Evolutionary conservation across 192 early-diverging fungal genomes (phyloP), one percentile per base, ranked within the genome.

Genomic region (Coemansia reversa): DNA sequence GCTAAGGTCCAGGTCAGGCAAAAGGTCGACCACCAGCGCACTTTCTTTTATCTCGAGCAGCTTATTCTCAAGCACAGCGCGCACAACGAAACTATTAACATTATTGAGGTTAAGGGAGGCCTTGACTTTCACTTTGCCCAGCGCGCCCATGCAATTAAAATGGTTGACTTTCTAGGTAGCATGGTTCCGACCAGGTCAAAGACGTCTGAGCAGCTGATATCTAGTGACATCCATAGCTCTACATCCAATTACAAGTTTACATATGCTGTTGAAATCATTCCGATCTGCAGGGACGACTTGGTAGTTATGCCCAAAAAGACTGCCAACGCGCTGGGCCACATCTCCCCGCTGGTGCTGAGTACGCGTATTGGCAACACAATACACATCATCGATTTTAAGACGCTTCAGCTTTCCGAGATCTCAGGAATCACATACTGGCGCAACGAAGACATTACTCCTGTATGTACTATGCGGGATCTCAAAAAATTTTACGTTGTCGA

Each of bases 11-110:
- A 99, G 85, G 89, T 99, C 25, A 90, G 97, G 69, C 97, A 99
- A 84, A 98, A 98, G 84, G 94, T 95, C 24, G 85, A 89, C 48
- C 97, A 99, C 85, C 97, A 99, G 86, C 86, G 95, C 62, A 99
- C 97, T 8, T 99, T 99, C 84, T 88, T 97, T 62, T 97, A 93
- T 78, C 86, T 99, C 8, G 97, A 99, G 75, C 97, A 99, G 81
- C 83, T 99, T 63, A 98, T 99, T 62, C 88, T 99, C 57, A 97
- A 96, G 85, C 94, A 99, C 84, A 92, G 91, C 57, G 95, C 94
- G 3, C 93, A 96, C 85, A 90, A 90, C 63, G 95, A 99, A 69
- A 98, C 97, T 7, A 94, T 91, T 65, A 99, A 99, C 78, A 99
- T 99, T 76, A 94, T 95, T 65, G 96, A 98, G 70, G 90, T 87